Conservation (phyloP, 208 protist species). For the Crithidia thermophila region DNA sequence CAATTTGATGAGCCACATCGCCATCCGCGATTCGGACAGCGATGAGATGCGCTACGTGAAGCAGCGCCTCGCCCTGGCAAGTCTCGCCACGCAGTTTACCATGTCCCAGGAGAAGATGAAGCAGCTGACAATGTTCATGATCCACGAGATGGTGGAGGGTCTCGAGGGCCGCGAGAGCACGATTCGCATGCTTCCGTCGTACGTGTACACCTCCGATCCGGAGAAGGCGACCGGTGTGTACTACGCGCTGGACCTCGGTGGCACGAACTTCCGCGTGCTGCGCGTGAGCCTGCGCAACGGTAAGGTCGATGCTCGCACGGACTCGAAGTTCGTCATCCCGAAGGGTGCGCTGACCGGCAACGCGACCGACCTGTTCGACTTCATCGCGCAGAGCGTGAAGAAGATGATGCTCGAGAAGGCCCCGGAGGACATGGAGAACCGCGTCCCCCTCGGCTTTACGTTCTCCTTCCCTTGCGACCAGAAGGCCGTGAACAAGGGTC, state of each 20-base stretch:
- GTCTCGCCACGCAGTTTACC: slow-evolving; percentile 73
- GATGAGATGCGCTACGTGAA: slow-evolving; percentile 73
- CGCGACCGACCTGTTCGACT: slow-evolving; percentile 81
- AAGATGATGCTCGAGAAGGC: slow-evolving; percentile 59
- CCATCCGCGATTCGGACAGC: slow-evolving; percentile 55
- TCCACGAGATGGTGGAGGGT: slow-evolving; percentile 85
- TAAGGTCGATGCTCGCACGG: slow-evolving; percentile 41
- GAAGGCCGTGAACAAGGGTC: slow-evolving; percentile 68
- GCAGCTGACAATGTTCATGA: slow-evolving; percentile 75
- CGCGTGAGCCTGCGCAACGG: slow-evolving; percentile 60
- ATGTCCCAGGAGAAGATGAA: slow-evolving; percentile 57
- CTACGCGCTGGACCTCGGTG: slow-evolving; percentile 92
- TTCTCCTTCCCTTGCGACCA: slow-evolving; percentile 94
- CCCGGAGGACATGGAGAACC: slow-evolving; percentile 62
- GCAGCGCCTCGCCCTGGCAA: slow-evolving; percentile 72
- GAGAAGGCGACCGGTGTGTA: slow-evolving; percentile 65
- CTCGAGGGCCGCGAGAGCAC: slow-evolving; percentile 76
- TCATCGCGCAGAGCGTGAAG: slow-evolving; percentile 83
- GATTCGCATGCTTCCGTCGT: slow-evolving; percentile 87
- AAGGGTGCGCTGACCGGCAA: slow-evolving; percentile 47
- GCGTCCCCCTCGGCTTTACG: slow-evolving; percentile 89
- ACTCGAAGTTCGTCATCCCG: slow-evolving; percentile 69
- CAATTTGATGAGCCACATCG: slow-evolving; percentile 82
- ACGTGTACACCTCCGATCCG: slow-evolving; percentile 73
- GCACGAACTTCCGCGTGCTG: slow-evolving; percentile 91